Percentiles rank a stretch among this genome's conserved stretches.
These are phyloP conservation scores for Solanum hybrid DNA, from an alignment of 305 asterid species.

Conservation along the genomic window DNA sequence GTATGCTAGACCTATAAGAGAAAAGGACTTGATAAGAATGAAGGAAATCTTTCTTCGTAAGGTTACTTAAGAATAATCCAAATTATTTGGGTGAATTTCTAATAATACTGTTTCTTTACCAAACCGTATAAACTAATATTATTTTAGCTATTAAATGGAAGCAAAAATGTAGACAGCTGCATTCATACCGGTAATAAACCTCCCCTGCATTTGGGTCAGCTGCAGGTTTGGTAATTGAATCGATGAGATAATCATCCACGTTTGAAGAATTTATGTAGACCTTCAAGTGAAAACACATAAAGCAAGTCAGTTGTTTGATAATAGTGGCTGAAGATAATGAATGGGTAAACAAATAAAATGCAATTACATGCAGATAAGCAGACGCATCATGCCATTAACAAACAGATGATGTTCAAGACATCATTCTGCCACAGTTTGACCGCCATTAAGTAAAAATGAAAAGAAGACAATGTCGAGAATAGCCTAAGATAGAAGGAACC, in stretches of 20 bases:
- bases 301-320: neutral
- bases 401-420: neutral
- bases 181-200: conserved; percentile 73
- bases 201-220: conserved; percentile 87
- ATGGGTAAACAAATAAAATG: neutral
- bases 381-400: neutral
- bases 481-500: too few relatives aligned
- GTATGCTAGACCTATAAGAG: neutral
- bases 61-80: neutral
- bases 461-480: neutral
- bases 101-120: neutral
- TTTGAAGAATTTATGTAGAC: conserved; percentile 68
- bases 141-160: neutral
- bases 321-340: neutral
- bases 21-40: neutral
- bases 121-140: neutral
- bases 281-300: conserved; percentile 27
- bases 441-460: neutral
- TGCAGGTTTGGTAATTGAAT: conserved; percentile 74
- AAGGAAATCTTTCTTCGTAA: neutral
- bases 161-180: neutral
- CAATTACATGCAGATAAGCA: neutral
- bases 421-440: neutral
- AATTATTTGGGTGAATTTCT: neutral
- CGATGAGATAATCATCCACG: conserved; percentile 74